Conservation (phyloP, 2,329 filamentous ascomycete genomes). For the Pyrenophora teres region DNA sequence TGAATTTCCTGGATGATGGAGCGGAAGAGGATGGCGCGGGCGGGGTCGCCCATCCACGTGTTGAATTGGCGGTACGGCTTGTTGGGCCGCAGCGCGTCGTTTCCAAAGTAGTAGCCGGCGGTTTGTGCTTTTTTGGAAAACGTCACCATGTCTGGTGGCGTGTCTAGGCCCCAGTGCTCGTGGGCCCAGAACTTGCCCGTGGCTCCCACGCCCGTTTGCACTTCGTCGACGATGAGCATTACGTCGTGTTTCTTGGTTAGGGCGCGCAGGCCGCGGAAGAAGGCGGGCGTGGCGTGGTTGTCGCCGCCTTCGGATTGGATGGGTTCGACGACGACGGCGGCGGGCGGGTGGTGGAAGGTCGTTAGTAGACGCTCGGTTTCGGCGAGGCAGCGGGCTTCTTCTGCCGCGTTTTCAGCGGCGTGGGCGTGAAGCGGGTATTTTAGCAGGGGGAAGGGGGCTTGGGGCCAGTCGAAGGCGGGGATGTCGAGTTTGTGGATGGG, state of each 20-base stretch:
- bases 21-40: constrained; percentile 81
- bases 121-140: constrained; percentile 96
- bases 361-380: constrained; percentile 83
- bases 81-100: constrained; percentile 80
- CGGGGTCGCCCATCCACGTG: constrained; percentile 95
- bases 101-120: constrained; percentile 88
- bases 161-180: constrained; percentile 84
- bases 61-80: constrained; percentile 97
- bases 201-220: constrained; percentile 90
- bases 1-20: constrained; percentile 83
- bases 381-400: constrained; percentile 78
- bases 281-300: constrained; percentile 86
- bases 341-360: constrained; percentile 77
- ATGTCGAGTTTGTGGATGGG: constrained; percentile 95
- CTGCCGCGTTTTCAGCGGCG: constrained; percentile 76
- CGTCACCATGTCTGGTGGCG: constrained; percentile 89
- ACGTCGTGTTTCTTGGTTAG: constrained; percentile 78
- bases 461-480: constrained; percentile 92
- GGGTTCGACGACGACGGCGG: constrained; percentile 84
- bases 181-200: constrained; percentile 97
- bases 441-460: constrained; percentile 81
- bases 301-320: constrained; percentile 94
- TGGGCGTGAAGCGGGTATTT: constrained; percentile 87
- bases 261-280: constrained; percentile 83
- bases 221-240: constrained; percentile 89